Percentiles rank a stretch among this genome's conserved stretches.
phyloP scores from a whole-genome alignment of 768 basidiomycete genomes.

The Kwoniella sp. region DNA sequence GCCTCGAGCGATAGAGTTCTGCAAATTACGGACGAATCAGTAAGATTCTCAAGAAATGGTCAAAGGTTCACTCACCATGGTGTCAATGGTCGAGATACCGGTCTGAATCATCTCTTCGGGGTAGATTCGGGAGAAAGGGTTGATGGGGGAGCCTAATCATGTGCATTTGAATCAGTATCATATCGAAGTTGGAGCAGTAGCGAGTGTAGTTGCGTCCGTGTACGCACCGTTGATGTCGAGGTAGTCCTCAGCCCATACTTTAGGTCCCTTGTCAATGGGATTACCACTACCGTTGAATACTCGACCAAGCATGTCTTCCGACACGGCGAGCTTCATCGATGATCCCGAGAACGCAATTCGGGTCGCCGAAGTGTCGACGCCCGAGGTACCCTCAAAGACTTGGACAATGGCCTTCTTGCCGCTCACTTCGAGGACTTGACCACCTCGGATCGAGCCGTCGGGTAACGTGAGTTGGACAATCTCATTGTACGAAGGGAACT shows the following conservation, averaged over 20 bases:
- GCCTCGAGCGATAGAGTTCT: slow-evolving; percentile 93
- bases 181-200: no score
- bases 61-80: slow-evolving; percentile 56
- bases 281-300: slow-evolving; percentile 99
- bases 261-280: slow-evolving; percentile 97
- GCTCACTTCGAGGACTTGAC: slow-evolving; percentile 95
- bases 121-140: slow-evolving; percentile 75
- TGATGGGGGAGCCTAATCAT: slow-evolving; percentile 86
- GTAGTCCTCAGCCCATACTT: slow-evolving; percentile 99
- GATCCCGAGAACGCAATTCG: slow-evolving; percentile 97
- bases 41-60: no score
- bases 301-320: slow-evolving; percentile 97
- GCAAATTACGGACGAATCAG: neutral
- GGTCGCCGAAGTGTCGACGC: slow-evolving; percentile 95
- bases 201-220: no score
- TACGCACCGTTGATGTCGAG: slow-evolving; percentile 92
- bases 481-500: slow-evolving; percentile 99
- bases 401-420: slow-evolving; percentile 99
- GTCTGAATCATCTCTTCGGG: slow-evolving; percentile 99
- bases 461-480: slow-evolving; percentile 94
- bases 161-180: neutral
- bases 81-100: slow-evolving; percentile 84
- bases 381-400: slow-evolving; percentile 91
- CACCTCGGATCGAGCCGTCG: slow-evolving; percentile 91
- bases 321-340: slow-evolving; percentile 98